Evolutionary conservation across 345 rosid species (phyloP), one percentile per base, ranked within the genome.

Genomic region (Boechera stricta): DNA sequence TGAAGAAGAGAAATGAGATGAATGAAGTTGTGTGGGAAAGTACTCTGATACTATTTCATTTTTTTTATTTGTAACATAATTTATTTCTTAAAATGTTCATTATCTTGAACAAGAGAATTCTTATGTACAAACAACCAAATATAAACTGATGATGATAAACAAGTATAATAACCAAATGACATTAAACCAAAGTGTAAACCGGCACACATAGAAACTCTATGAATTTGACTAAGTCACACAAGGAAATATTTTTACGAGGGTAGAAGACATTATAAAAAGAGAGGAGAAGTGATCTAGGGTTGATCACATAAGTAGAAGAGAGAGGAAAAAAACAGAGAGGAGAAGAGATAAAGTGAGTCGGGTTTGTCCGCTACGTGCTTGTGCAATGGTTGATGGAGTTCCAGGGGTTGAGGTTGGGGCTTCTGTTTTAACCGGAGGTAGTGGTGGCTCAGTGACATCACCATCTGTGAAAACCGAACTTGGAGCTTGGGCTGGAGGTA

Each of bases 401-500:
- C 45, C 1, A 6, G 77, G 64, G 15, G 63, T 42, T 85, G 89
- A 12, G 33, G 35, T 42, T 63, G 67, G 67, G 7, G 36, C 1
- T 26, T 63, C 42, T 7, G 1, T 21, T 21, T 0, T 7, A 41
- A 63, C 36, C 2, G 67, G 36, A 1, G 52, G 52, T 63, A 63
- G 24, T 7, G 67, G 67, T 26, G 67, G 13, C 52, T 63, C 67
- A 42, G 13, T 63, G 13, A 42, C 67, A 42, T 63, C 24, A 42
- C 0, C 24, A 26, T 63, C 67, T 63, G 73, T 65, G 51, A 93
- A 79, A 65, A 77, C 57, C 2, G 86, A 86, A 16, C 1, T 64
- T 26, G 93, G 96, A 55, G 91, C 84, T 80, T 79, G 51, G 11
- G 87, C 88, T 18, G 97, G 98, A 28, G 93, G 86, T 75, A 83